A percentile compares a stretch with the other conserved stretches of the same genome.
Conservation (phyloP, 805 yeast species). For the Barnettozyma botsteinii region DNA sequence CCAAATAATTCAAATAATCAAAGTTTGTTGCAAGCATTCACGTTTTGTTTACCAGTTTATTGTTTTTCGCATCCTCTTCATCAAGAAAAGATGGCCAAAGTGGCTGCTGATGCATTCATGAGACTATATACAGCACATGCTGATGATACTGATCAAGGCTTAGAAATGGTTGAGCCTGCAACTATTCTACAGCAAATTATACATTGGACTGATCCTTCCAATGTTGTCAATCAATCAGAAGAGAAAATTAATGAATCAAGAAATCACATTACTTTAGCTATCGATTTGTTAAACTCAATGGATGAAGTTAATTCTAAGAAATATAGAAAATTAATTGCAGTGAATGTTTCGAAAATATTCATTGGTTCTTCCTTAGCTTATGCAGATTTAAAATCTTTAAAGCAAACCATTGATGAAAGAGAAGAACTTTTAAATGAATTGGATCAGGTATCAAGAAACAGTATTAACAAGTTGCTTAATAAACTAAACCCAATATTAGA, state of each 20-base stretch:
- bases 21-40: constrained; percentile 67
- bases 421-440: constrained; percentile 26
- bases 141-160: constrained; percentile 29
- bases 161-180: constrained; percentile 35
- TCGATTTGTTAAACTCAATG: constrained; percentile 47
- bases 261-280: constrained; percentile 51
- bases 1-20: constrained; percentile 59
- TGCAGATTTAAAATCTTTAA: constrained; percentile 24
- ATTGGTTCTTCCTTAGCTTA: constrained; percentile 31
- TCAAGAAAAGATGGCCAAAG: constrained; percentile 57
- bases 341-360: constrained; percentile 43
- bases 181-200: constrained; percentile 63
- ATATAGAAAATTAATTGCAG: constrained; percentile 47
- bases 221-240: constrained; percentile 45
- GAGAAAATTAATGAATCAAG: constrained; percentile 38
- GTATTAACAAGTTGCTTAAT: constrained; percentile 28
- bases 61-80: constrained; percentile 70
- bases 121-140: constrained; percentile 46
- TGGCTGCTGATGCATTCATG: constrained; percentile 60
- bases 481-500: constrained; percentile 19
- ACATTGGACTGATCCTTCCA: constrained; percentile 80
- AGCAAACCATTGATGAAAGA: constrained; percentile 25
- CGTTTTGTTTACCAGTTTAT: constrained; percentile 86
- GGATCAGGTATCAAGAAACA: constrained; percentile 31
- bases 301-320: constrained; percentile 44